Percentiles rank a stretch among this genome's conserved stretches.
Conservation (phyloP, 345 rosid species). For the Mangifera indica region DNA sequence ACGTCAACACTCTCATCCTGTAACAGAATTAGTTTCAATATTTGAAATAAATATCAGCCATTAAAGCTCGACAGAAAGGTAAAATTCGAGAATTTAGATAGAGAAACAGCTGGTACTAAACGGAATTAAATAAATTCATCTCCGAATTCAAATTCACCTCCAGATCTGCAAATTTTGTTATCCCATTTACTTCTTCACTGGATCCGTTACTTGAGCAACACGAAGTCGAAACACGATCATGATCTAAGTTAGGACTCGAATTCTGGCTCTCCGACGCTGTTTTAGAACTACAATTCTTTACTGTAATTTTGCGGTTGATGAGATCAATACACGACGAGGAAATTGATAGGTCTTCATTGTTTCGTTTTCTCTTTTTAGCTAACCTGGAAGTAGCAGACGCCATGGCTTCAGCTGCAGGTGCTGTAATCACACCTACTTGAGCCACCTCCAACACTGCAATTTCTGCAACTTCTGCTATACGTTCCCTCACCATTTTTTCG, state of each 20-base stretch:
- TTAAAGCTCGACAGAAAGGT: conserved; percentile 32
- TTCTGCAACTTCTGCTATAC: conserved; percentile 24
- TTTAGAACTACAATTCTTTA: conserved; percentile 13
- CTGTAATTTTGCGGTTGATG: conserved; percentile 32
- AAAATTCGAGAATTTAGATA: conserved; percentile 22
- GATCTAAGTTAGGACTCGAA: conserved; percentile 33
- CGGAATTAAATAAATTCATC: conserved; percentile 3
- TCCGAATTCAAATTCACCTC: conserved; percentile 36
- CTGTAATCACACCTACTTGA: conserved; percentile 31
- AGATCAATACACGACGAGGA: conserved; percentile 38
- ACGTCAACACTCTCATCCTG: conserved; percentile 51
- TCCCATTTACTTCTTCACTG: conserved; percentile 32
- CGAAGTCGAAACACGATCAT: conserved; percentile 34
- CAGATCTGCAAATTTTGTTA: conserved; percentile 46
- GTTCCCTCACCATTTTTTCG: conserved; percentile 42
- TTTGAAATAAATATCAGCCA: conserved; percentile 22
- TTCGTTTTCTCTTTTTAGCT: conserved; percentile 25
- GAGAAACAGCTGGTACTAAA: neutral
- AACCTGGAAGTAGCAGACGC: conserved; percentile 9
- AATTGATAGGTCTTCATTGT: conserved; percentile 15
- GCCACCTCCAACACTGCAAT: conserved; percentile 34
- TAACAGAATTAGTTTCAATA: conserved; percentile 18
- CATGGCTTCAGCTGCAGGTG: conserved; percentile 15
- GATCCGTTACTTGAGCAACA: conserved; percentile 61
- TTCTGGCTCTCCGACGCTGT: conserved; percentile 19